These are phyloP conservation scores for Colletotrichum phormii DNA, from an alignment of 2,329 filamentous ascomycete species.

Conservation along the genomic window DNA sequence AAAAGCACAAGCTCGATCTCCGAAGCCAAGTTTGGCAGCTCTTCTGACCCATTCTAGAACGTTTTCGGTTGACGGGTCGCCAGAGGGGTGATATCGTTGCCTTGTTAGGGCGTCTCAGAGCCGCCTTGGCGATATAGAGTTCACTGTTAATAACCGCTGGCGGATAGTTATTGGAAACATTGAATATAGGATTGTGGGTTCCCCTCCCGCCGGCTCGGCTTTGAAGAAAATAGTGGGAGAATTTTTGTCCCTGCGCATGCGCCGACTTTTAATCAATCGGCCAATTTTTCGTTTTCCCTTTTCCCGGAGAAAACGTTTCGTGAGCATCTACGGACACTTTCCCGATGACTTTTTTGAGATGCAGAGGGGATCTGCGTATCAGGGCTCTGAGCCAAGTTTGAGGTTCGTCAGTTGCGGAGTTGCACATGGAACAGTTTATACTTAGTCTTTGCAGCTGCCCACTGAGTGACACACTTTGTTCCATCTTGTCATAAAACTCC, in stretches of 20 bases:
- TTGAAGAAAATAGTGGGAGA: not conserved
- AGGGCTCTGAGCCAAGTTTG: conserved; percentile 8
- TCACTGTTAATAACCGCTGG: not conserved
- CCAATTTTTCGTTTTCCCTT: not conserved
- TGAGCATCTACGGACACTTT: not conserved
- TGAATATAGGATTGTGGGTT: not conserved
- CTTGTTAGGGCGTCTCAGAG: conserved; percentile 27
- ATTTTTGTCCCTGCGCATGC: not conserved
- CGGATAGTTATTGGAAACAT: conserved; percentile 21
- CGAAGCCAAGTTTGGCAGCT: not conserved
- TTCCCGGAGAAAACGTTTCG: not conserved
- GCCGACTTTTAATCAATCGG: not conserved
- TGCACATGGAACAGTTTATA: not conserved
- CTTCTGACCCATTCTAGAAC: conserved; percentile 10
- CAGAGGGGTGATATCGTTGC: conserved; percentile 25
- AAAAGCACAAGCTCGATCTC: not conserved
- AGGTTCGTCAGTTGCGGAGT: conserved; percentile 6
- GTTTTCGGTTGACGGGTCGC: conserved; percentile 11
- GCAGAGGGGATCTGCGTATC: conserved; percentile 28
- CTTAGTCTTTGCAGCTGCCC: not conserved
- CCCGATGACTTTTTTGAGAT: not conserved
- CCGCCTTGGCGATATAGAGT: conserved; percentile 20
- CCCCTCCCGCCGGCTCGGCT: not conserved
- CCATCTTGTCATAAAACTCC: not conserved
- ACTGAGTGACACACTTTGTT: not conserved